Evolutionary conservation across 2,329 filamentous ascomycete species (phyloP), one percentile per base, ranked within the genome.

Genomic region (Penicillium vulpinum): DNA sequence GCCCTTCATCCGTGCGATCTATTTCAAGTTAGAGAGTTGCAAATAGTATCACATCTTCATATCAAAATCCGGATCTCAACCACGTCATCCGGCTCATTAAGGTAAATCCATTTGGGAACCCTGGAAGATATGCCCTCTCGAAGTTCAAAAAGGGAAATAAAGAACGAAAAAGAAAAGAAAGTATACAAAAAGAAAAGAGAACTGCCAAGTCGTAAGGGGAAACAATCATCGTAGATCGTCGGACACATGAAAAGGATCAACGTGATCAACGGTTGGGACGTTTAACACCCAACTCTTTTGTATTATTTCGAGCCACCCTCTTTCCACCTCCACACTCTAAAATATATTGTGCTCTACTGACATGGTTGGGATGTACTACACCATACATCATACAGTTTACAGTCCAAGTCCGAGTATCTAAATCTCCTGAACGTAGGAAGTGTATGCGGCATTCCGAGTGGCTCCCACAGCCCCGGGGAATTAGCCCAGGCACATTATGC

Each of bases 1-100:
- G 58, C 43, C 44, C 51, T n/a, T n/a, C n/a, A n/a, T n/a, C n/a
- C n/a, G n/a, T n/a, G n/a, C n/a, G 49, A 56, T 58, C 56, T 48
- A 59, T 43, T 48, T 57, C 51, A 60, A 52, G 60, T 40, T 43
- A 55, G 24, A 41, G 48, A 55, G 56, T 62, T 56, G 45, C 48
- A 60, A 56, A 57, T 55, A 36, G 39, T 57, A 54, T 60, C 47
- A 58, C 49, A 28, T 21, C 47, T 11, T 39, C 38, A 22, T 7
- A n/a, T 2, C 5, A 35, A 35, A 55, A 36, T 56, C 48, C 39
- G 11, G 24, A 44, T 36, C 16, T 22, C 9, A n/a, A 54, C 33
- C 40, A 28, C 26, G n/a, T 33, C n/a, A 43, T 50, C n/a, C 8
- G 22, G n/a, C 2, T 33, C 0, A 16, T 46, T 39, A 8, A 45